Evolutionary conservation across 352 stramenopile genomes (phyloP), one percentile per base, ranked within the genome.

Genomic region (Phytopythium aichiense): DNA sequence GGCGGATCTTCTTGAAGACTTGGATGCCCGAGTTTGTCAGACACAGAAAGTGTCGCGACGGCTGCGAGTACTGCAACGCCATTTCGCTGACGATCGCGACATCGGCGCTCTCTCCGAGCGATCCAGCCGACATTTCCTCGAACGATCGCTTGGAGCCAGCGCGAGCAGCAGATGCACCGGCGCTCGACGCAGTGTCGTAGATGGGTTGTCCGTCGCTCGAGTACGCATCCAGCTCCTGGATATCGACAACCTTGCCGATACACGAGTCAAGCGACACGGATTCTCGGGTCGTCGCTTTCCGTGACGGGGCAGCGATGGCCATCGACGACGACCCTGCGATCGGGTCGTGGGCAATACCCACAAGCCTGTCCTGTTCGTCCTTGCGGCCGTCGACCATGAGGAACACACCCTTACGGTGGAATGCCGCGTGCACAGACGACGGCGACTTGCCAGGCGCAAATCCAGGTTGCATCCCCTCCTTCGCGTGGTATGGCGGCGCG

Each of bases 1-100:
- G 91, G 5, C 91, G 82, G 42, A 96, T 84, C 68, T 97, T 97
- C 67, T 92, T 89, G 62, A 96, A 92, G 20, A 95, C 77, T 66
- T 97, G 89, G 67, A 97, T 89, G 22, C 88, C 88, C 0, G 79
- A 67, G 53, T 87, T 93, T 13, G 87, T 96, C 30, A 97, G 65
- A 40, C 87, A 94, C 28, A 97, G 56, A 61, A 97, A 91, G 59
- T 94, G 86, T 25, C 89, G 80, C 42, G 84, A 83, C 31, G 85
- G 81, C 33, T 90, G 72, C 11, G 80, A 92, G 55, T 89, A 91
- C 77, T 96, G 90, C 2, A 85, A 71, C n/a, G 87, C 83, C 71
- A 96, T 89, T 56, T 97, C 89, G 23, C 73, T 67, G 48, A 91
- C 74, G 31, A 87, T 86, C 18, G 77, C 63, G 13, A 84, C 61